phyloP scores from a whole-genome alignment of 106 monocot species.

The Dioscorea dumetorum region DNA sequence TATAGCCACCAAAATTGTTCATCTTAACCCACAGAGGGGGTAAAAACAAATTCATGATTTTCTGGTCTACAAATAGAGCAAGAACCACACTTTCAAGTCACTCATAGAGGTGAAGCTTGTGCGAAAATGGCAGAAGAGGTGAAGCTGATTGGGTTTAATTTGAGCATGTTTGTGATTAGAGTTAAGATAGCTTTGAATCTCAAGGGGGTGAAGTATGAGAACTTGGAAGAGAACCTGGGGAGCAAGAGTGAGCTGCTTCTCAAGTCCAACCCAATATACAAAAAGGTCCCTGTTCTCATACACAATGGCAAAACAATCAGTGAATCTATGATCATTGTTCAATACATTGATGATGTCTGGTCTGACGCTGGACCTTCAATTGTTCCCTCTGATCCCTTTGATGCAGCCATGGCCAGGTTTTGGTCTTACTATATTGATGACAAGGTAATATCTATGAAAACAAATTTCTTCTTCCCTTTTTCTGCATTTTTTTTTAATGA shows the following conservation, averaged over 20 bases:
- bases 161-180: conserved; percentile 16
- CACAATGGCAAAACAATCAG: conserved; percentile 19
- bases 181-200: conserved; percentile 13
- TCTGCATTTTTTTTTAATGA: too few species aligned
- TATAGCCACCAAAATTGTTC: too few species aligned
- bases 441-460: conserved; percentile 5
- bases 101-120: too few species aligned
- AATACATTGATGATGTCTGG: conserved; percentile 28
- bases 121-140: neutral
- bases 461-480: too few species aligned
- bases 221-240: conserved; percentile 3
- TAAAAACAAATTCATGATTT: too few species aligned
- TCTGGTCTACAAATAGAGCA: too few species aligned
- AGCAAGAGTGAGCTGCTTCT: conserved; percentile 26
- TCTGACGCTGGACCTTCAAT: neutral
- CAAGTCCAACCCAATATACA: conserved; percentile 22
- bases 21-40: too few species aligned
- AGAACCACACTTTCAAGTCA: too few species aligned
- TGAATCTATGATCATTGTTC: conserved; percentile 20
- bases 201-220: conserved; percentile 20
- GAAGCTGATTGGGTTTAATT: conserved; percentile 14
- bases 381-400: conserved; percentile 18
- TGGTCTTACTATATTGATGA: conserved; percentile 28
- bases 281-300: conserved; percentile 30
- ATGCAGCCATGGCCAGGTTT: conserved; percentile 19